These are phyloP conservation scores for Aspergillus cejpii DNA, from an alignment of 2,329 filamentous ascomycete species.

Conservation along the genomic window DNA sequence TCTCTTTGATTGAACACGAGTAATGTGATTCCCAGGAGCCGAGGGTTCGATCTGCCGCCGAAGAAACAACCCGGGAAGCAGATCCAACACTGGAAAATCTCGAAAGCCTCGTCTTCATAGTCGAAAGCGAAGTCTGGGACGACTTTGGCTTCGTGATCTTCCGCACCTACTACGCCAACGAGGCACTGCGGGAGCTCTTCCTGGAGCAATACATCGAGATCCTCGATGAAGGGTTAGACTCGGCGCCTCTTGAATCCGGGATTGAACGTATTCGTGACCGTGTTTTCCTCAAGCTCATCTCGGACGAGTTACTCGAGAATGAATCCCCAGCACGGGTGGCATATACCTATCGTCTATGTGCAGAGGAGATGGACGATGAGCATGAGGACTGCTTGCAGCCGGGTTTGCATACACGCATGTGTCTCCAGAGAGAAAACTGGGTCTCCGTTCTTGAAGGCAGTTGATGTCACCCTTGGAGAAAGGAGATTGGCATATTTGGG, in stretches of 20 bases:
- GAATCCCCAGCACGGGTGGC: constrained; percentile 2
- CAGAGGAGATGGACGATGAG: neutral
- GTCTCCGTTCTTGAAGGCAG: constrained; percentile 3
- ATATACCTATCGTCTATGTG: neutral
- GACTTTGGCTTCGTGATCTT: constrained; percentile 5
- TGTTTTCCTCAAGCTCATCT: constrained; percentile 1
- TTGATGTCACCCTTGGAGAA: constrained; percentile 3
- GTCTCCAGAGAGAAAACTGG: neutral
- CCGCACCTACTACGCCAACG: constrained; percentile 3
- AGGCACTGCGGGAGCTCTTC: constrained; percentile 1
- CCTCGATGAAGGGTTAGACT: neutral
- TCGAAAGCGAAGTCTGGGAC: neutral
- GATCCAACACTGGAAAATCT: no score
- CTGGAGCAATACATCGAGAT: neutral
- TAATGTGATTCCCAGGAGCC: no score
- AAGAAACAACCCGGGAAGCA: no score
- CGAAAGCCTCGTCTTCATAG: neutral
- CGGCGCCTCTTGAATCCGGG: neutral
- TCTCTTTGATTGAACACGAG: no score
- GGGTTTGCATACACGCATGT: constrained; percentile 1
- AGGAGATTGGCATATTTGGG: neutral
- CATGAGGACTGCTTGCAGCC: neutral
- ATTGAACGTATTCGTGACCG: neutral
- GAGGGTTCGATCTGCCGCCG: no score
- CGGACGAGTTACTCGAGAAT: constrained; percentile 3